Conservation (phyloP, 148 eudicot genomes). For the Selenicereus undatus region DNA sequence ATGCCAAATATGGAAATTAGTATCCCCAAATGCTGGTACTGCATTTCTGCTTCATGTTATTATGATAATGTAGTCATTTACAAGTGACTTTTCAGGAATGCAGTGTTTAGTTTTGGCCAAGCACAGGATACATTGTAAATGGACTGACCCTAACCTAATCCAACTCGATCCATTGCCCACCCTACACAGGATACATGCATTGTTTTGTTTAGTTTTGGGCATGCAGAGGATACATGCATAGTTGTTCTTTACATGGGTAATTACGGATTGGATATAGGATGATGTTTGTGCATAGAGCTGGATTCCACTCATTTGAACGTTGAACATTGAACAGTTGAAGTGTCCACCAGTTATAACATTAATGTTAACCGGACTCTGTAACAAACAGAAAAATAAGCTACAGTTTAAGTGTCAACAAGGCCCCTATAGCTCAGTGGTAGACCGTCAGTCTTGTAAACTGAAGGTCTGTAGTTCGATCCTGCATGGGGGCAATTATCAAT, state of each 20-base stretch:
- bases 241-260: background rate
- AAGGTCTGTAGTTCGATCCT: slow-evolving; percentile 59
- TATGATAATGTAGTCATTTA: background rate
- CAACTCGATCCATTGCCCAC: no score
- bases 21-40: background rate
- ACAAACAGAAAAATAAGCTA: no score
- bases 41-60: background rate
- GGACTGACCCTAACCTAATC: no score
- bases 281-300: background rate
- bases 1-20: background rate
- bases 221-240: no score
- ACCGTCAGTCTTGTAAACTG: slow-evolving; percentile 59
- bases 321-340: no score
- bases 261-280: no score
- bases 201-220: background rate
- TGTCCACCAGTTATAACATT: no score
- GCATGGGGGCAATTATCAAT: slow-evolving; percentile 32
- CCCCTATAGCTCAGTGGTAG: slow-evolving; percentile 60
- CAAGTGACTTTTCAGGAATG: background rate
- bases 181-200: no score
- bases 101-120: background rate
- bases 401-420: background rate
- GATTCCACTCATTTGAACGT: background rate
- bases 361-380: no score
- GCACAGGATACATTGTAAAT: no score